Percentiles rank a stretch among this genome's conserved stretches.
phyloP scores from a whole-genome alignment of 2,329 filamentous ascomycete genomes.

The Talaromyces sp. region DNA sequence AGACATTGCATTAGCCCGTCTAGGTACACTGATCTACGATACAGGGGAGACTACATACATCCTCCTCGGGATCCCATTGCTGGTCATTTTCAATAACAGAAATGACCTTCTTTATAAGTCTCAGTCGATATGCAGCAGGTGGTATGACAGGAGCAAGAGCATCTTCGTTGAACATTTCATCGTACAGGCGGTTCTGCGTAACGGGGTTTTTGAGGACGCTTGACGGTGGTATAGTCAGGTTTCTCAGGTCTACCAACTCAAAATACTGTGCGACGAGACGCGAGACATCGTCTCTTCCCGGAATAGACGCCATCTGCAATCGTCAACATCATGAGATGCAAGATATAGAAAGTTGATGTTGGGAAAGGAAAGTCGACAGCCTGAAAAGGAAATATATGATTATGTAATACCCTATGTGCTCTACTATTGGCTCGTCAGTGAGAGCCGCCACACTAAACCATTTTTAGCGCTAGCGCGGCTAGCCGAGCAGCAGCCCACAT shows the following conservation, averaged over 20 bases:
- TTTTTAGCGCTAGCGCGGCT: constrained; percentile 32
- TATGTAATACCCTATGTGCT: background rate
- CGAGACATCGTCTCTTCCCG: background rate
- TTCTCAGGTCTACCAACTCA: constrained; percentile 63
- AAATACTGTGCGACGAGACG: constrained; percentile 66
- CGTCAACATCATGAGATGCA: background rate
- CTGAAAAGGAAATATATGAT: background rate
- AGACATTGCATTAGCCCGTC: background rate
- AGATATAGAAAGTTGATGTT: background rate
- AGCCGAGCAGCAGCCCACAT: constrained; percentile 39
- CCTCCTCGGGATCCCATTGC: constrained; percentile 73
- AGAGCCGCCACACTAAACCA: background rate
- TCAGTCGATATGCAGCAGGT: constrained; percentile 65
- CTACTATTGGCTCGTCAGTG: background rate
- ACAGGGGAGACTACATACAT: constrained; percentile 57
- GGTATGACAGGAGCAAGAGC: constrained; percentile 54
- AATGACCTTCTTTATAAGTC: constrained; percentile 70
- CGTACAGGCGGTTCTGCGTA: constrained; percentile 65
- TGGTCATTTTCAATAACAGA: constrained; percentile 66
- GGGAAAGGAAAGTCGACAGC: background rate
- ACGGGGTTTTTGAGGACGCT: constrained; percentile 56
- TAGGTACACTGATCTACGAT: background rate
- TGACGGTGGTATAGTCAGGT: constrained; percentile 62
- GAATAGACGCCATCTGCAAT: background rate
- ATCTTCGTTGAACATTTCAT: constrained; percentile 62